Evolutionary conservation across 176 grass and related monocot genomes (phyloP), one percentile per base, ranked within the genome.

Genomic region (Paspalum notatum): DNA sequence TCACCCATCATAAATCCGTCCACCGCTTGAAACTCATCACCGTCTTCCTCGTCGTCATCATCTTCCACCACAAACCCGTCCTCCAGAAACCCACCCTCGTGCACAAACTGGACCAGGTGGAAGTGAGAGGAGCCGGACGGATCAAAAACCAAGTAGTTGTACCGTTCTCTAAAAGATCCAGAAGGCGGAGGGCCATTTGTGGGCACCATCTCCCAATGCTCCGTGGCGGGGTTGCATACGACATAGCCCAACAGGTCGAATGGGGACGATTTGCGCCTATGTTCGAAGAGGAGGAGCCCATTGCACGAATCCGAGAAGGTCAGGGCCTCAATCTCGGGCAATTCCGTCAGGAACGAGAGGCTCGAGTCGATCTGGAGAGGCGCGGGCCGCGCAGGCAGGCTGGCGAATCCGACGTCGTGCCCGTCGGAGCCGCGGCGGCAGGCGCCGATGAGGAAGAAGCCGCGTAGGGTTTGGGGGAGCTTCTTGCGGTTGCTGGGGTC

Each of bases 261-360:
- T 3, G 0, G 0, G 6, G 1, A 0, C 6, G 6, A 2, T 18
- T 21, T 17, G 1, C 8, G 8, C 3, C 0, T 9, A n/a, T 22
- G n/a, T 8, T 3, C 21, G 2, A 58, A 24, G n/a, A 58, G 55
- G 9, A 58, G 6, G n/a, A 58, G 55, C 20, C 55, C 55, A 3
- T 58, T 58, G 21, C 55, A 58, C 2, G 55, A 58, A 58, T 22
- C n/a, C 8, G 11, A 2, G 2, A 58, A 22, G 55, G 4, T 1
- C 0, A 24, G 20, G 1, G 2, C 2, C 8, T 24, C 1, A 0
- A 12, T 58, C 8, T 2, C 55, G 11, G 55, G n/a, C 55, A 21
- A 2, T 22, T 58, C 9, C 6, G 55, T 58, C 24, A 57, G n/a
- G 54, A 57, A 57, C 2, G 53, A n/a, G 18, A 55, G 20, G 18